Percentiles rank a stretch among this genome's conserved stretches.
Evolutionary conservation across 257 asterid species (phyloP).

Genomic region (Fraxinus excelsior): DNA sequence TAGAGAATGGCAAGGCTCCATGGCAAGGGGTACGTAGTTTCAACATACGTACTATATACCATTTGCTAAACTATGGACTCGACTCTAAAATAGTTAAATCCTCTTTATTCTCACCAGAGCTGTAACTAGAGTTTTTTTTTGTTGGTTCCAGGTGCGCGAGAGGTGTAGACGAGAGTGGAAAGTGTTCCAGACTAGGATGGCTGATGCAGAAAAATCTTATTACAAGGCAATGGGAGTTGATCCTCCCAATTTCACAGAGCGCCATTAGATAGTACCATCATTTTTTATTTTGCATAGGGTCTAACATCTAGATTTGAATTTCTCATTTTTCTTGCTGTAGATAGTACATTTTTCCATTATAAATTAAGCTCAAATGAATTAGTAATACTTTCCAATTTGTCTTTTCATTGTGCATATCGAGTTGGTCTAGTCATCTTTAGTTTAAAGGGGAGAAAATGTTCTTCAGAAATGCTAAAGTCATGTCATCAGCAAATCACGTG

Average conservation of each 20-base stretch:
- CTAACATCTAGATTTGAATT: background rate
- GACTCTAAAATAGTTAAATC: background rate
- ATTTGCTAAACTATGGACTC: background rate
- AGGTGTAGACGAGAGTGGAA: conserved; percentile 77
- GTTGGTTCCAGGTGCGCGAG: conserved; percentile 55
- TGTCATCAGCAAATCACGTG: no score
- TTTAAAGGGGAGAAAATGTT: background rate
- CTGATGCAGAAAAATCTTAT: conserved; percentile 64
- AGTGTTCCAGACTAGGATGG: conserved; percentile 63
- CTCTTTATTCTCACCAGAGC: background rate
- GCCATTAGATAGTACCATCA: conserved; percentile 7
- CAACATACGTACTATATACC: background rate
- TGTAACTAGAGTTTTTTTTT: background rate
- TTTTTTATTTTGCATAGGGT: background rate
- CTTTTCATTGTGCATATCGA: background rate
- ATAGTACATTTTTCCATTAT: background rate
- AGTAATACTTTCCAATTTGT: background rate
- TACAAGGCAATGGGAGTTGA: conserved; percentile 53
- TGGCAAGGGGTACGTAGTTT: conserved; percentile 71
- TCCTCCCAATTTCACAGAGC: conserved; percentile 36
- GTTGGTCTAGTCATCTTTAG: no score
- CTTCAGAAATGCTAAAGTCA: no score
- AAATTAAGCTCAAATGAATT: background rate
- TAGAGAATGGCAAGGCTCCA: conserved; percentile 61
- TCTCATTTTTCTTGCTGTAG: background rate